These are phyloP conservation scores for Thielaviopsis punctulata DNA, from an alignment of 2,329 filamentous ascomycete genomes.

Conservation along the genomic window DNA sequence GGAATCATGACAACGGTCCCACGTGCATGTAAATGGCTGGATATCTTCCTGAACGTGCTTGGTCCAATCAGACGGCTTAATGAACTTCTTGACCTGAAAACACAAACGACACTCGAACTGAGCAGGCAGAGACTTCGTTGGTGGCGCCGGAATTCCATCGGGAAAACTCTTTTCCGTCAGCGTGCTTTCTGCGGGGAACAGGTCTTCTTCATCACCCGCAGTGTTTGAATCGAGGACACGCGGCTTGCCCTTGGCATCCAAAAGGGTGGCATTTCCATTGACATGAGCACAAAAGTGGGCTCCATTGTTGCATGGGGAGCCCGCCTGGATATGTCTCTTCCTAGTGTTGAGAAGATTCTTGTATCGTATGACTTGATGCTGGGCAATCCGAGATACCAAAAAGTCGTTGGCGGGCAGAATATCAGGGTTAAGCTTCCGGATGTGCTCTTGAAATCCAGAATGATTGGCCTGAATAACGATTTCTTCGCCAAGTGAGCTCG, in stretches of 20 bases:
- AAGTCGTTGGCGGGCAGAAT: constrained; percentile 38
- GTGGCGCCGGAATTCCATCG: constrained; percentile 63
- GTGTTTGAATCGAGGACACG: constrained; percentile 38
- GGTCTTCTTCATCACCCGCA: constrained; percentile 35
- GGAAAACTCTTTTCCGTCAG: constrained; percentile 63
- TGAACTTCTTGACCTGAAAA: constrained; percentile 68
- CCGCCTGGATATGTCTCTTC: constrained; percentile 49
- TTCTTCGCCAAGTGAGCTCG: constrained; percentile 42
- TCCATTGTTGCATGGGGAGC: constrained; percentile 45
- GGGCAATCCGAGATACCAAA: constrained; percentile 64
- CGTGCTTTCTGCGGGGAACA: constrained; percentile 49
- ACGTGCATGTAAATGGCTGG: constrained; percentile 85
- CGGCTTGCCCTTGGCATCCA: constrained; percentile 42
- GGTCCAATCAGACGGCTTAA: constrained; percentile 90
- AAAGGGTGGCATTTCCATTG: constrained; percentile 46
- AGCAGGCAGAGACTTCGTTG: constrained; percentile 58
- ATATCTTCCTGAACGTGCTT: constrained; percentile 92
- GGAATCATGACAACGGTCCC: constrained; percentile 62
- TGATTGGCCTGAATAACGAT: constrained; percentile 52
- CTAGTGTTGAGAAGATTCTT: constrained; percentile 56
- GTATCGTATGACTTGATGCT: constrained; percentile 65
- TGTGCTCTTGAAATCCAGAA: constrained; percentile 60
- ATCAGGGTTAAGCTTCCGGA: constrained; percentile 56
- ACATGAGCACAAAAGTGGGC: constrained; percentile 44
- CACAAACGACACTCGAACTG: constrained; percentile 83